Base-by-base conservation (phyloP, 345 rosid genomes). In the Euphorbia lathyris region DNA sequence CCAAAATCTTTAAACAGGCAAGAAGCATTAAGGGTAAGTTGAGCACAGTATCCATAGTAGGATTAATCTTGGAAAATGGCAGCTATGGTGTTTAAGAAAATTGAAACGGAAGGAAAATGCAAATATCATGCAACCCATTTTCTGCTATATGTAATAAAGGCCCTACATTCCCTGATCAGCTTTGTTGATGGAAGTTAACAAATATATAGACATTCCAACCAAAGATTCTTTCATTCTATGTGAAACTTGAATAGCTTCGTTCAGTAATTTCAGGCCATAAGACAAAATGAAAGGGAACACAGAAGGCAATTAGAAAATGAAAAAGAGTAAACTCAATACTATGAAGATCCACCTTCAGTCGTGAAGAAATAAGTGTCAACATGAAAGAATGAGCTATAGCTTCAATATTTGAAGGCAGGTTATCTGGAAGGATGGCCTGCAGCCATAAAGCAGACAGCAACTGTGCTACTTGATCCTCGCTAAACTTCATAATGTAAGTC, bases 371-470 rank as follows among this genome's bases (percentile, higher is more conserved):
- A 67, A 89, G 79, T 57, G 90, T 84, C 74, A 87, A 58, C 72
- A 69, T 75, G 70, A 88, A 86, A 69, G 98, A 96, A 83, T 88
- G 98, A 74, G 93, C 90, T 77, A 96, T 89, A 65, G 98, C 96
- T 84, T 90, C 98, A 71, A 92, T 58, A 82, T 87, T 90, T 67
- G 94, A 83, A 74, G 99, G 98, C 74, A 75, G 72, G 75, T 85
- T 90, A 76, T 95, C 96, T 0, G 96, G 85, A 72, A 86, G 85
- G 55, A 80, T 77, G 6, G 90, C 88, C 81, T 92, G 98, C 56
- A 87, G 77, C 98, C 99, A 92, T 77, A 90, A 88, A 59, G 92
- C 88, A 66, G 98, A 95, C 48, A 92, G 81, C 81, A 95, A 75
- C 63, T 86, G 98, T 75, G 90, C 76, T 4, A 92, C 83, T 83